phyloP scores from a whole-genome alignment of 208 protist genomes.

The Acanthamoeba lenticulata region DNA sequence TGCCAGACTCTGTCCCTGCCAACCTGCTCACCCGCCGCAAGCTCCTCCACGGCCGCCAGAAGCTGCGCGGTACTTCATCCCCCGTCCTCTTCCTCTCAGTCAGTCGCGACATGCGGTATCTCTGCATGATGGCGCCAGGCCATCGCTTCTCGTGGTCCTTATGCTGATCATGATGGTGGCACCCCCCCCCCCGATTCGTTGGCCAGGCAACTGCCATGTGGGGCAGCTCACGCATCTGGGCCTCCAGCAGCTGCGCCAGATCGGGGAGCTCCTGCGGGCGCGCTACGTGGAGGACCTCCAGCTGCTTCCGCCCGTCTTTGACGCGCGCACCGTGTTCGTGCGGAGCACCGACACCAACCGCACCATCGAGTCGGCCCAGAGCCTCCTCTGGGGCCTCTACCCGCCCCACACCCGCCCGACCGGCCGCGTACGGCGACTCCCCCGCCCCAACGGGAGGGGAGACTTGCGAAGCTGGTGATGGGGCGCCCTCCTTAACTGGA shows the following conservation, averaged over 20 bases:
- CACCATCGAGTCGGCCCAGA: slow-evolving; percentile 39
- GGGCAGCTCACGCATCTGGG: slow-evolving; percentile 9
- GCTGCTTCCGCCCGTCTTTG: background rate
- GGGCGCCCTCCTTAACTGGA: background rate
- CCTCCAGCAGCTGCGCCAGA: background rate
- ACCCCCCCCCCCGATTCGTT: background rate
- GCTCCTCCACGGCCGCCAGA: slow-evolving; percentile 20
- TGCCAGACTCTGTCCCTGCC: background rate
- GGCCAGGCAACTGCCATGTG: slow-evolving; percentile 32
- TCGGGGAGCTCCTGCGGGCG: background rate
- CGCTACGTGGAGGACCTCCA: slow-evolving; percentile 6
- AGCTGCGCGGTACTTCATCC: background rate
- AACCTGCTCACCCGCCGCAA: slow-evolving; percentile 31
- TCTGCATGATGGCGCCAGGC: too few relatives aligned
- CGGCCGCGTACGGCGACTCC: background rate
- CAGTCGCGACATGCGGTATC: too few relatives aligned
- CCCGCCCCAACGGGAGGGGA: background rate
- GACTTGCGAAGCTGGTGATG: too few relatives aligned
- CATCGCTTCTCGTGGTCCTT: background rate
- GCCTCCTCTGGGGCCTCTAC: slow-evolving; percentile 47
- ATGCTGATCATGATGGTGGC: background rate
- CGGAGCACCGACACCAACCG: slow-evolving; percentile 48
- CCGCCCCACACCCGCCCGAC: background rate
- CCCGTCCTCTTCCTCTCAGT: too few relatives aligned
- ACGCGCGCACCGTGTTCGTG: background rate